These are phyloP conservation scores for Geranomyces variabilis DNA, from an alignment of 192 early-diverging fungal species.

Conservation along the genomic window DNA sequence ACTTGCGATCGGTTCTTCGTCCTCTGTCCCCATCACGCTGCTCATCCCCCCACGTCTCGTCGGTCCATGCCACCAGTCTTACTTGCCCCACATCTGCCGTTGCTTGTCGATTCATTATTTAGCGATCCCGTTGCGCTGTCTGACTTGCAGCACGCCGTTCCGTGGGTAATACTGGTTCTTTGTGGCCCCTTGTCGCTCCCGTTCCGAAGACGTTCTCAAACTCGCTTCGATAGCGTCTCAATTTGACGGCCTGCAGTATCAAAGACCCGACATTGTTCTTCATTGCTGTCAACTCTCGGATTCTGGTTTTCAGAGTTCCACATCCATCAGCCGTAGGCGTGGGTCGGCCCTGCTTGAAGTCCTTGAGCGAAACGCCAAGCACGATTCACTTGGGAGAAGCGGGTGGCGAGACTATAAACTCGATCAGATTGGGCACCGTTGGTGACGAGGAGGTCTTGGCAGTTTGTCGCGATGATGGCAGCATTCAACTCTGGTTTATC, in stretches of 20 bases:
- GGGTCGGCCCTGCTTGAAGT: too few relatives aligned
- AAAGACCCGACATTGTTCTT: slow-evolving; percentile 17
- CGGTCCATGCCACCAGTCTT: slow-evolving; percentile 7
- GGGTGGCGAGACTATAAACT: slow-evolving; percentile 26
- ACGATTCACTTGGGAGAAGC: neutral
- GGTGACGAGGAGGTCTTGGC: slow-evolving; percentile 33
- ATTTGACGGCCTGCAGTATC: slow-evolving; percentile 8
- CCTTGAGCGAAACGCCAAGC: too few relatives aligned
- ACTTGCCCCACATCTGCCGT: neutral
- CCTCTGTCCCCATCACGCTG: too few relatives aligned
- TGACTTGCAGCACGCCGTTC: neutral
- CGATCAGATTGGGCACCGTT: slow-evolving; percentile 26
- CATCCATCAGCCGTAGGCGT: slow-evolving; percentile 12
- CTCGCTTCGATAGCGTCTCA: slow-evolving; percentile 13
- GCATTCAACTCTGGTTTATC: slow-evolving; percentile 27
- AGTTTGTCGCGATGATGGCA: slow-evolving; percentile 21
- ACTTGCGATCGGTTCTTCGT: too few relatives aligned
- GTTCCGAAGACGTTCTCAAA: neutral
- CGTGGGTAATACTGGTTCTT: neutral
- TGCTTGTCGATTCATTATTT: neutral
- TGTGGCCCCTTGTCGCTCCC: neutral
- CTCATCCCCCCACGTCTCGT: too few relatives aligned
- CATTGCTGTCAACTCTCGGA: slow-evolving; percentile 21
- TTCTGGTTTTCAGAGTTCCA: slow-evolving; percentile 15
- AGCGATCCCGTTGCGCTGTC: neutral